Base-by-base conservation (phyloP, 2,329 filamentous ascomycete genomes). In the Sclerotinia nivalis region DNA sequence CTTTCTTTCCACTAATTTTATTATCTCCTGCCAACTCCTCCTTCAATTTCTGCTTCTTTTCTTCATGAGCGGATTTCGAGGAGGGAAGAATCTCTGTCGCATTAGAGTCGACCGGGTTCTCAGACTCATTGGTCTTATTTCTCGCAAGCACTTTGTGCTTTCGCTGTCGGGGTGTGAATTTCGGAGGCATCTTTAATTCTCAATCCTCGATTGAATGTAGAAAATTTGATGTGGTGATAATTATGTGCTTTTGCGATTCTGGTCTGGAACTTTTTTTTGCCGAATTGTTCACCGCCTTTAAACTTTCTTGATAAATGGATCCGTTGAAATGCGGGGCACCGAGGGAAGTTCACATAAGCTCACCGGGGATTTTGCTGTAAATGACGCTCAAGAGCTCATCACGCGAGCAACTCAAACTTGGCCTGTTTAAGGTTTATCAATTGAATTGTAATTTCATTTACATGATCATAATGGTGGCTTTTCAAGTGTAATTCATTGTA, bases 61-160 rank as follows among this genome's bases (percentile, higher is more conserved):
- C 82, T 72, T 87, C 84, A 22, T 82, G 79, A 70, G 83, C 84
- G 34, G 73, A 71, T 72, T 82, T 83, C 71, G 84, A 79, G 40
- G 81, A 79, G 5, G 84, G 84, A 20, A 85, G 74, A 67, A 86
- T 83, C 74, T 86, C 85, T 58, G 82, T 73, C 4, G 82, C 82
- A 79, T 91, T 91, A 70, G 85, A 83, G 74, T 91, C 83, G 72
- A 73, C 71, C 2, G 40, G 54, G 70, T 81, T 78, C 60, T 82
- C 78, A 45, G 77, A 77, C 69, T 79, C 79, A 50, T 79, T 76
- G 62, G 82, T 82, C 77, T 86, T 86, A 75, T 87, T 82, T 54
- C 90, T 87, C 43, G 90, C 91, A 28, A 91, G 83, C 50, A 88
- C 88, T 76, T 87, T 90, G 79, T 90, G 88, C 80, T 91, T 91